Base-by-base conservation (phyloP, 345 rosid genomes). In the Pugionium dolabratum region DNA sequence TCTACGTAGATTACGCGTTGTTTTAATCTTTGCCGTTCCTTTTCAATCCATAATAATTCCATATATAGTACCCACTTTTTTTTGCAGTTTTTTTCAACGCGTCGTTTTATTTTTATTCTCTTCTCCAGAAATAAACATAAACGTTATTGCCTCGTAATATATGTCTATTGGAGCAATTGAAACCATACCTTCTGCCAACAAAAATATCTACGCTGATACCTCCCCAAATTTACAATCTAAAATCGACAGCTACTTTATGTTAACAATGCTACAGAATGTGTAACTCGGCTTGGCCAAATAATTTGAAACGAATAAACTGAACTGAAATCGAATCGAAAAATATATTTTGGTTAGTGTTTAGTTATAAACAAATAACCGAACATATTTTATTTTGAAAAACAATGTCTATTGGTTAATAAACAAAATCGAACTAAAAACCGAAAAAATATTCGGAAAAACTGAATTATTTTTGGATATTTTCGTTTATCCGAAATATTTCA, bases 1-100 rank as follows among this genome's bases (percentile, higher is more conserved):
- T 26, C 43, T 30, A 39, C 37, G 72, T 58, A 64, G 78, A 71
- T 78, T 75, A 80, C 87, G 85, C 82, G 87, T 79, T 74, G 41
- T 69, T 67, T 45, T 11, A 4, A 4, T 50, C 2, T 6, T 43
- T 44, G 45, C 47, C 45, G 59, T 70, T 48, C 55, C 54, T 62
- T 44, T 53, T 18, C 43, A 36, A 46, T 53, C 34, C 28, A 1
- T 10, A 40, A 18, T 18, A 18, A 18, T 18, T 18, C 18, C 18
- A 18, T 18, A 18, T 18, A 18, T 18, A 18, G 18, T 50, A 47
- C 31, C 8, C 26, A 1, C n/a, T 11, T 28, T 36, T 33, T 27
- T 48, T 29, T 37, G 26, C 41, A 6, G n/a, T 36, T 63, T 54
- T 48, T 8, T 64, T 25, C 46, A 64, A 64, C 59, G 60, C 65